These are phyloP conservation scores for Daedaleopsis nitida DNA, from an alignment of 768 basidiomycete species.

Conservation along the genomic window DNA sequence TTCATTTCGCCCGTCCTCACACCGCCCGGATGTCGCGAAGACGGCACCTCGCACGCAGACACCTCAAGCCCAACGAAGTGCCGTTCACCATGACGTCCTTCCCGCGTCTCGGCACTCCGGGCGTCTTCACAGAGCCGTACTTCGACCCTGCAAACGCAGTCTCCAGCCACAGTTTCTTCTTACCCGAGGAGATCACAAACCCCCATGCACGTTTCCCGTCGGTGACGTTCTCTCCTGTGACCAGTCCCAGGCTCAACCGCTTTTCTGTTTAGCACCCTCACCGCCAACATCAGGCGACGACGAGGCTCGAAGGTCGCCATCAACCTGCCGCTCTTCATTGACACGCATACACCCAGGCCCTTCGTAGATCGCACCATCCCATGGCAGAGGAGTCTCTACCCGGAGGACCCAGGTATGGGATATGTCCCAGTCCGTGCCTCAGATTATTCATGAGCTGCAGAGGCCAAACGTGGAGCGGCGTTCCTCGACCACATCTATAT, in stretches of 20 bases:
- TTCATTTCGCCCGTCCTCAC: neutral
- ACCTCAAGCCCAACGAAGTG: conserved; percentile 83
- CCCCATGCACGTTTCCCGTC: conserved; percentile 98
- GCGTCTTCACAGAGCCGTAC: conserved; percentile 91
- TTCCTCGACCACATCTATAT: conserved; percentile 91
- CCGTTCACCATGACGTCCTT: conserved; percentile 96
- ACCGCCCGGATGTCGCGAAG: conserved; percentile 38
- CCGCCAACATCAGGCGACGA: conserved; percentile 90
- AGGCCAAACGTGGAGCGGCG: conserved; percentile 90
- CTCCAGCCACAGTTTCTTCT: conserved; percentile 91
- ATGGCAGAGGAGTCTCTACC: conserved; percentile 78
- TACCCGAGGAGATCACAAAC: conserved; percentile 95
- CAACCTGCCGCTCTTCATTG: conserved; percentile 91
- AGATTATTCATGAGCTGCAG: conserved; percentile 36
- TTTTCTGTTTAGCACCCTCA: conserved; percentile 72
- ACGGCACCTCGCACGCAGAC: conserved; percentile 79
- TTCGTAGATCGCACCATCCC: conserved; percentile 94
- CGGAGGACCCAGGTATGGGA: conserved; percentile 77
- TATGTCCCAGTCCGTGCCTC: neutral
- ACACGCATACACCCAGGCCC: conserved; percentile 82
- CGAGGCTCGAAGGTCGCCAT: conserved; percentile 94
- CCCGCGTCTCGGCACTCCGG: conserved; percentile 86
- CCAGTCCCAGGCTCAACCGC: conserved; percentile 19
- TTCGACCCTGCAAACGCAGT: conserved; percentile 72
- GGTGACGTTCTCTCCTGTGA: conserved; percentile 39